Evolutionary conservation across 495 filamentous ascomycete genomes (phyloP), one percentile per base, ranked within the genome.

Genomic region (Talaromyces adpressus): DNA sequence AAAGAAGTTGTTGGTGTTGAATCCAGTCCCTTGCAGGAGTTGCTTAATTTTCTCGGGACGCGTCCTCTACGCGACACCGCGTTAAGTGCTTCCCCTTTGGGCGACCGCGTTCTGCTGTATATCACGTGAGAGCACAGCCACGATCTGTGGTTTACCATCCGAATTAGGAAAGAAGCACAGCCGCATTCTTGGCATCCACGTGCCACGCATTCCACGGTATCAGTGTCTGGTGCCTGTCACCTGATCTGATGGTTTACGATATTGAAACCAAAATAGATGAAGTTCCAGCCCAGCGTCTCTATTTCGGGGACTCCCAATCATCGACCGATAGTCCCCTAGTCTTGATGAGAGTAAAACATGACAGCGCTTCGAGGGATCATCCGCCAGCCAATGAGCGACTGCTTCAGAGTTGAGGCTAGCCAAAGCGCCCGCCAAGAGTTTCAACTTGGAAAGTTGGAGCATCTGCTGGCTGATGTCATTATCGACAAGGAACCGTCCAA

Each of bases 61-160:
- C 73, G 59, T 65, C 23, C 20, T 20, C 72, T 73, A 70, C 76
- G 76, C 61, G 36, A 23, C 18, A 36, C 62, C 75, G 75, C 74
- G 75, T 78, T 69, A 78, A 77, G 73, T 71, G 75, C 64, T 78
- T 73, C 72, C 27, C 20, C 3, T 58, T 58, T 58, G n/a, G 56
- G 56, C 9, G 16, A 12, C n/a, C 30, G 56, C 56, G 56, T 58
- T 4, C 2, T 4, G 6, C 20, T 1, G 0, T 2, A 32, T 18
- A 16, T 58, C 56, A 58, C 56, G 56, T 58, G 56, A 36, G 6
- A 18, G 45, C 45, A 49, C 18, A 18, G 45, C 45, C 45, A 20
- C 8, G 45, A 45, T n/a, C 39, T n/a, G 18, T 18, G n/a, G 14
- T 45, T 45, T 2, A 3, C 5, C 36, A 45, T 45, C 39, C 39